Percentiles rank a stretch among this genome's conserved stretches.
These are phyloP conservation scores for Diaporthe aspalathi DNA, from an alignment of 2,329 filamentous ascomycete species.

Conservation along the genomic window DNA sequence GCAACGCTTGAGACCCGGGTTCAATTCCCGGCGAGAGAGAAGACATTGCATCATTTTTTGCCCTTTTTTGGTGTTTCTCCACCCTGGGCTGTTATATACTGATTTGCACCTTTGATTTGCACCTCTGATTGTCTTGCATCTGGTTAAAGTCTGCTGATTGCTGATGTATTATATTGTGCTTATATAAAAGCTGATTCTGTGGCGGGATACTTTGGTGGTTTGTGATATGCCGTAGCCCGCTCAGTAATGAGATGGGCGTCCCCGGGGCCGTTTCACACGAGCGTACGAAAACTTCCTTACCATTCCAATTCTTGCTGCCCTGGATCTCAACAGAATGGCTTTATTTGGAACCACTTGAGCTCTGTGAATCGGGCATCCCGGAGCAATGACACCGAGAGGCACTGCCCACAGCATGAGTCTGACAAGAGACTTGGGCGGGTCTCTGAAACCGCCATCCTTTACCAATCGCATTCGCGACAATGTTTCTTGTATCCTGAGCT, in stretches of 20 bases:
- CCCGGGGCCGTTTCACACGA: neutral
- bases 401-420: neutral
- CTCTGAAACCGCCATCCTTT: constrained; percentile 6
- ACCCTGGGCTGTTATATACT: too few relatives aligned
- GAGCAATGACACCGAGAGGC: neutral
- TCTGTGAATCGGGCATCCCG: neutral
- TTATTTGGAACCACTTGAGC: neutral
- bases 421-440: neutral
- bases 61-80: too few relatives aligned
- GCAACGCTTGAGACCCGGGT: too few relatives aligned
- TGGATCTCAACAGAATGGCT: neutral
- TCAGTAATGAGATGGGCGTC: neutral
- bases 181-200: too few relatives aligned
- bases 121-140: too few relatives aligned
- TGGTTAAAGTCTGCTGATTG: too few relatives aligned
- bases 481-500: neutral
- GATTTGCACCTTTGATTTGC: too few relatives aligned
- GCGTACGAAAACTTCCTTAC: neutral
- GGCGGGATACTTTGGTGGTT: too few relatives aligned
- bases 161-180: too few relatives aligned
- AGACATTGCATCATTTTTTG: too few relatives aligned
- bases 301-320: neutral
- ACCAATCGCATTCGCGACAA: constrained; percentile 13
- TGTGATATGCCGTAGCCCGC: too few relatives aligned
- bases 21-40: too few relatives aligned